These are phyloP conservation scores for Pelargonium cotyledonis DNA, from an alignment of 441 rosid genomes.

Conservation along the genomic window DNA sequence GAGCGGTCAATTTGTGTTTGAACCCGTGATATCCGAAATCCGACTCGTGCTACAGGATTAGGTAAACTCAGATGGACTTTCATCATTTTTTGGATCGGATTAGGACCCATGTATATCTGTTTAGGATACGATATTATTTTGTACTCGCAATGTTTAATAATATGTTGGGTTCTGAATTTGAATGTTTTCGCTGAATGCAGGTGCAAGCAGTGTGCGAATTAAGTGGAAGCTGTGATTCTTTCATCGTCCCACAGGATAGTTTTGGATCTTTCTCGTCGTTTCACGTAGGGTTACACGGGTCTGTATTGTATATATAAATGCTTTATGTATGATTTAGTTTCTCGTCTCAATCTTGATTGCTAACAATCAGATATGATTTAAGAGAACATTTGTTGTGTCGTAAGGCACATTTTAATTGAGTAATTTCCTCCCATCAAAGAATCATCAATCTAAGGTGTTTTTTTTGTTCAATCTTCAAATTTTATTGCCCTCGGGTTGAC, in stretches of 20 bases:
- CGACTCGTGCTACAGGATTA: too few species aligned
- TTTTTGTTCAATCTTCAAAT: too few species aligned
- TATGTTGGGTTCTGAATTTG: slow-evolving; percentile 6
- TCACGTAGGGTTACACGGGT: slow-evolving; percentile 10
- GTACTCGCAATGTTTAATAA: neutral
- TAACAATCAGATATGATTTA: neutral
- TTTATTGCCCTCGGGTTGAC: too few species aligned
- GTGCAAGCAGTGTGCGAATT: slow-evolving; percentile 22
- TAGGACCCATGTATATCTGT: neutral
- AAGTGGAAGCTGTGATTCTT: neutral
- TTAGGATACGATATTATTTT: neutral
- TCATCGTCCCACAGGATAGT: neutral
- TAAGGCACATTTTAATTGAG: neutral
- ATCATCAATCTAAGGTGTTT: neutral
- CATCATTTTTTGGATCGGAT: too few species aligned
- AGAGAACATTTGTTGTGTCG: neutral
- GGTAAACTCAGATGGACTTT: too few species aligned
- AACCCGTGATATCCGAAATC: too few species aligned
- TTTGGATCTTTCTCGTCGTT: neutral
- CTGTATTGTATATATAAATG: slow-evolving; percentile 9
- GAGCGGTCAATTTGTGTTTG: too few species aligned
- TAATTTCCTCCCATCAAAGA: neutral
- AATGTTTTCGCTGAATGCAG: slow-evolving; percentile 18
- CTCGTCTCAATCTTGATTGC: slow-evolving; percentile 5
- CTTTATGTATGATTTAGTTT: slow-evolving; percentile 15